Conservation (phyloP, 2,329 filamentous ascomycete genomes). For the Dothideomycetes sp. region DNA sequence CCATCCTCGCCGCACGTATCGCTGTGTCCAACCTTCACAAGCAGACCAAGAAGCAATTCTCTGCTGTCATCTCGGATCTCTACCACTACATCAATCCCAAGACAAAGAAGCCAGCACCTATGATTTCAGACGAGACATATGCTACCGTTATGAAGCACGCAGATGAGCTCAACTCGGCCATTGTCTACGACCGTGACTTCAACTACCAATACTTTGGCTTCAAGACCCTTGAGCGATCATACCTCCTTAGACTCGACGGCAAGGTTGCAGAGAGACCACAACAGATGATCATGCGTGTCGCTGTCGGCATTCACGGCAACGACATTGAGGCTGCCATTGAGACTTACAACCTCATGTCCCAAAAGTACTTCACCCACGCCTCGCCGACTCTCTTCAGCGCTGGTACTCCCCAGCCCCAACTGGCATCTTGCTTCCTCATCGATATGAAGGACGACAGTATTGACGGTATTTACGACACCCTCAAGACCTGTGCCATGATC, state of each 20-base stretch:
- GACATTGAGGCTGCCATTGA: constrained; percentile 90
- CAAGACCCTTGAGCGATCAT: constrained; percentile 97
- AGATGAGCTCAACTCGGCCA: constrained; percentile 95
- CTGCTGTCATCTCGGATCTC: constrained; percentile 83
- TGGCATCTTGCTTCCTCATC: constrained; percentile 97
- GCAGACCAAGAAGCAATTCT: constrained; percentile 99
- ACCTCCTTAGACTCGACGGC: constrained; percentile 87
- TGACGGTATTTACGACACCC: constrained; percentile 96
- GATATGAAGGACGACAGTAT: constrained; percentile 99
- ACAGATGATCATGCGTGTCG: constrained; percentile 99
- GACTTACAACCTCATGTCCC: constrained; percentile 98
- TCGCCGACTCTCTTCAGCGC: constrained; percentile 98
- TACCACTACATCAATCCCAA: constrained; percentile 95
- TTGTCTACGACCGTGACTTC: constrained; percentile 98
- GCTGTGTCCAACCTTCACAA: constrained; percentile 99
- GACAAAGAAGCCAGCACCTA: constrained; percentile 72
- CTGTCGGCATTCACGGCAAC: constrained; percentile 92
- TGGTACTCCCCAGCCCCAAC: constrained; percentile 84
- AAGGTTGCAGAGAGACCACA: constrained; percentile 96
- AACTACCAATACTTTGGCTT: constrained; percentile 99
- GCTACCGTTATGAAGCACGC: constrained; percentile 92
- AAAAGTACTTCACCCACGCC: constrained; percentile 96
- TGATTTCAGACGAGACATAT: constrained; percentile 89
- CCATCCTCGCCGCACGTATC: constrained; percentile 94
- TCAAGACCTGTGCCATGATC: constrained; percentile 99